Percentiles rank a stretch among this genome's conserved stretches.
Evolutionary conservation across 1,139 yeast genomes (phyloP).

Genomic region (Taphrina deformans): DNA sequence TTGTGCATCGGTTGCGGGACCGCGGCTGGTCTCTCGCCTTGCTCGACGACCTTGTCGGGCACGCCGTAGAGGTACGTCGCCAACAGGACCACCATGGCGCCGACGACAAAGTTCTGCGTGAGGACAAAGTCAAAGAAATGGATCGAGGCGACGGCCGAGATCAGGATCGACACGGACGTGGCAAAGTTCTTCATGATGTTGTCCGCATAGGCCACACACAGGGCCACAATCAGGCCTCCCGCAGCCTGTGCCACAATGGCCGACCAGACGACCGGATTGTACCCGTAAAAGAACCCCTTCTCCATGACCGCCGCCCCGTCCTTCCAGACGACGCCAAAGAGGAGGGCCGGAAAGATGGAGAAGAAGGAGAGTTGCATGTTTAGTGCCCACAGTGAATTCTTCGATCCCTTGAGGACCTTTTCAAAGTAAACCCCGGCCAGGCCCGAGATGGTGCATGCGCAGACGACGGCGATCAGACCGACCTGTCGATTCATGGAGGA

Average conservation of each 20-base stretch:
- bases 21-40: neutral
- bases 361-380: slow-evolving; percentile 49
- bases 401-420: slow-evolving; percentile 48
- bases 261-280: slow-evolving; percentile 47
- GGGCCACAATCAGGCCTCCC: slow-evolving; percentile 50
- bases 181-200: slow-evolving; percentile 51
- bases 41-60: slow-evolving; percentile 35
- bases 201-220: slow-evolving; percentile 51
- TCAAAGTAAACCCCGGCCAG: slow-evolving; percentile 51
- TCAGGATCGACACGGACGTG: slow-evolving; percentile 49
- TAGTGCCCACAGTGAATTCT: slow-evolving; percentile 48
- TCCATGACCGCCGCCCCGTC: slow-evolving; percentile 46
- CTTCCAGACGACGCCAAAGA: slow-evolving; percentile 47
- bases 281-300: slow-evolving; percentile 49
- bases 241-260: slow-evolving; percentile 49
- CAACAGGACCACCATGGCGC: slow-evolving; percentile 47
- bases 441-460: slow-evolving; percentile 49
- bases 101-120: slow-evolving; percentile 46
- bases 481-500: slow-evolving; percentile 35
- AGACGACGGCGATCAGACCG: slow-evolving; percentile 48
- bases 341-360: slow-evolving; percentile 49
- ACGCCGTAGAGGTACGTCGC: slow-evolving; percentile 47
- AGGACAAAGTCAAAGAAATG: slow-evolving; percentile 47
- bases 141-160: slow-evolving; percentile 48
- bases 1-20: neutral